These are phyloP conservation scores for Coniochaeta sp. DNA, from an alignment of 2,329 filamentous ascomycete species.

Conservation along the genomic window DNA sequence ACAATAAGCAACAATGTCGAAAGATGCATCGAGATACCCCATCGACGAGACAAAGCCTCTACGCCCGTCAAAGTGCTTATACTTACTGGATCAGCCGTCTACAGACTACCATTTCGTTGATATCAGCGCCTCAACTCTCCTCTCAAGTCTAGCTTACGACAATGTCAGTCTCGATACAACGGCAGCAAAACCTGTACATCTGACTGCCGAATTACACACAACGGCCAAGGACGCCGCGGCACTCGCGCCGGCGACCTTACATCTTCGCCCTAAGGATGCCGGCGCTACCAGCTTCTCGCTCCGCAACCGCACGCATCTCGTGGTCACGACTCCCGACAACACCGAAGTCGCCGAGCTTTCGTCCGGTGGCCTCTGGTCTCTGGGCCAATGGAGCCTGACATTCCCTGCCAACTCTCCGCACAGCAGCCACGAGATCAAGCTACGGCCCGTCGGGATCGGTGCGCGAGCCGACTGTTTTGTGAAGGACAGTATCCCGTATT, in stretches of 20 bases:
- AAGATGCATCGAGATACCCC: neutral
- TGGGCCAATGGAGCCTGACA: conserved; percentile 5
- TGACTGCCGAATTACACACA: neutral
- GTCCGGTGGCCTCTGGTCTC: conserved; percentile 2
- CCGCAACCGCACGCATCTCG: neutral
- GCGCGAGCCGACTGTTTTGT: conserved; percentile 4
- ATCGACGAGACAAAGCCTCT: neutral
- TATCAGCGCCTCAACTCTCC: neutral
- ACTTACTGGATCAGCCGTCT: neutral
- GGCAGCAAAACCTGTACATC: neutral
- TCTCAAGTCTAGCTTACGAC: neutral
- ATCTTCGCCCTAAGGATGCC: neutral
- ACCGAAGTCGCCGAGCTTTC: conserved; percentile 1
- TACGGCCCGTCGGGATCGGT: conserved; percentile 1
- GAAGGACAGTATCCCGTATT: conserved; percentile 7
- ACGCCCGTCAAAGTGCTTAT: neutral
- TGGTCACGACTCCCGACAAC: neutral
- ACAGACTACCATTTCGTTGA: neutral
- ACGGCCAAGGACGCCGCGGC: neutral
- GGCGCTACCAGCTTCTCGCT: neutral
- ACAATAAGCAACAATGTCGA: neutral
- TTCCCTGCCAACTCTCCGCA: conserved; percentile 7
- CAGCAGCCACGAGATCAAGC: conserved; percentile 4
- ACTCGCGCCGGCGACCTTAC: neutral
- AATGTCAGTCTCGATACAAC: neutral